Evolutionary conservation across 225 moss, liverwort and hornwort genomes (phyloP), one percentile per base, ranked within the genome.

Genomic region (Pleurozium schreberi): DNA sequence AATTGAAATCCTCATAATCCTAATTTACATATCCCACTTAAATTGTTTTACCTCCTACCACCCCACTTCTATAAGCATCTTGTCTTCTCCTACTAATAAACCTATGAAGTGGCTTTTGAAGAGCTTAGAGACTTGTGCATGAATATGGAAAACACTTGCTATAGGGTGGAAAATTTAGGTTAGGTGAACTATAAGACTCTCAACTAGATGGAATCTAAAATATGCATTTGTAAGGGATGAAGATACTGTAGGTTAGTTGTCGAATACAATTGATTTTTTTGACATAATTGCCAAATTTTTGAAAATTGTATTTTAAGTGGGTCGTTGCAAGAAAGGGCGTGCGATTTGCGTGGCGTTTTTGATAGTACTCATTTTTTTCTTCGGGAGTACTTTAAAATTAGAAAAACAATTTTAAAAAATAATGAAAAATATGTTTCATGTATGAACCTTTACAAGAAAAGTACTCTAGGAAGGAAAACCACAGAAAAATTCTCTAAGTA

Each of bases 71-170:
- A 27, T 26, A 27, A 26, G 3, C 1, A 8, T 5, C 15, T 69
- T 69, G 40, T 25, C 25, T 65, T 17, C 8, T 64, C 18, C 15
- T 16, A 8, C 4, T 14, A 8, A 8, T 33, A 33, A 12, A 14
- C 25, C 2, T 8, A 64, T 33, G 15, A 62, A 11, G 6, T 67
- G 8, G 11, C 8, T 40, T 25, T 12, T 16, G 4, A 27, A 27
- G 3, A 28, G n/a, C n/a, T n/a, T 45, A 3, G 5, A 73, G 3
- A 28, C 3, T 43, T 2, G 2, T 45, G 3, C 2, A 2, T 42
- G n/a, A n/a, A n/a, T n/a, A n/a, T 21, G 3, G 0, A 22, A 22
- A 11, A 22, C 4, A 26, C 4, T 8, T 40, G 14, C 40, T 25
- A 40, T 2, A 40, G 8, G 7, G 6, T 70, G 12, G 27, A 70